phyloP scores from a whole-genome alignment of 148 eudicot species.

The Vaccinium darrowii region DNA sequence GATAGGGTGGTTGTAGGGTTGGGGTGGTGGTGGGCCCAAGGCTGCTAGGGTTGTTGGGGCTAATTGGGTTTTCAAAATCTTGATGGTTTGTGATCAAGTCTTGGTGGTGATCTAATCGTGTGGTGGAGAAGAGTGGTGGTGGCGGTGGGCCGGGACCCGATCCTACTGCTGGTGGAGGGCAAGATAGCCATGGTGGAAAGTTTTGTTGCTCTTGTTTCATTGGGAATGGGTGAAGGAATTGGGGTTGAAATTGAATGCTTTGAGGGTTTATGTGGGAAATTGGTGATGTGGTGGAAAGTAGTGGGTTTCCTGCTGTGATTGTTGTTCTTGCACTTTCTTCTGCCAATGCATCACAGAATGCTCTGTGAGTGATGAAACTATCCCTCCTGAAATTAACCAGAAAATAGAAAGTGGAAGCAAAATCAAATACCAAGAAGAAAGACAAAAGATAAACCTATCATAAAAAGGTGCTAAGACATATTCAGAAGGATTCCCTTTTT shows the following conservation, averaged over 20 bases:
- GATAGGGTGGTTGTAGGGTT: constrained; percentile 26
- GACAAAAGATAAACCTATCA: constrained; percentile 4
- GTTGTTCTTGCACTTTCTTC: constrained; percentile 78
- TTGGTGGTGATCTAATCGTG: constrained; percentile 25
- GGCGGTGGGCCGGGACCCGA: constrained; percentile 25
- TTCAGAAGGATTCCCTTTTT: background rate
- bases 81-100: constrained; percentile 2
- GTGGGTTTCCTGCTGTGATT: constrained; percentile 34
- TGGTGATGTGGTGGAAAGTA: constrained; percentile 28
- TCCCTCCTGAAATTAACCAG: constrained; percentile 59
- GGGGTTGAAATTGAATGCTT: constrained; percentile 21
- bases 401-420: background rate
- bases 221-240: constrained; percentile 23
- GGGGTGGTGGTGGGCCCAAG: constrained; percentile 28
- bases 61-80: constrained; percentile 17
- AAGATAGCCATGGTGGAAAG: constrained; percentile 69
- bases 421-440: background rate
- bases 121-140: constrained; percentile 24
- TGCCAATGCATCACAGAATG: constrained; percentile 93
- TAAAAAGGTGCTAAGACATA: background rate
- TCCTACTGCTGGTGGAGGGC: background rate
- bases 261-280: constrained; percentile 28
- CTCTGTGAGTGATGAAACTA: constrained; percentile 96
- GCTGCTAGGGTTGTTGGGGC: constrained; percentile 51
- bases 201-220: constrained; percentile 57